Percentiles rank a stretch among this genome's conserved stretches.
phyloP scores from a whole-genome alignment of 805 yeast species.

The Dipodascus geniculatus region DNA sequence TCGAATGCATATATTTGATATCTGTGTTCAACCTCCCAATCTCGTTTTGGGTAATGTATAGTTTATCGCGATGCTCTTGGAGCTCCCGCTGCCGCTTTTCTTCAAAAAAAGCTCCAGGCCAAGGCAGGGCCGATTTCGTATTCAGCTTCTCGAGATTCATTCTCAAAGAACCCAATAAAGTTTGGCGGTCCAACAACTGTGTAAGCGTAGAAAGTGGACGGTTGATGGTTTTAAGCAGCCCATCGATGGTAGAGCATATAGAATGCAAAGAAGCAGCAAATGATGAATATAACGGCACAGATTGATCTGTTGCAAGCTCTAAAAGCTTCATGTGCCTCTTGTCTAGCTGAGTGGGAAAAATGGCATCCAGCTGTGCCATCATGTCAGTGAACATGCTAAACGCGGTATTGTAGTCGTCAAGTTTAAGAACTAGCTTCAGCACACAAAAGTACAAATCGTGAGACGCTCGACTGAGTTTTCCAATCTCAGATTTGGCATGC shows the following conservation, averaged over 20 bases:
- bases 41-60: slow-evolving; percentile 20
- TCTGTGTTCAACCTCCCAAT: slow-evolving; percentile 21
- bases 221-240: slow-evolving; percentile 18
- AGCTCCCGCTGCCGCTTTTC: slow-evolving; percentile 24
- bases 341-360: not conserved
- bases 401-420: slow-evolving; percentile 13
- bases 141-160: slow-evolving; percentile 15
- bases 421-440: slow-evolving; percentile 11
- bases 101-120: slow-evolving; percentile 25
- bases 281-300: not conserved
- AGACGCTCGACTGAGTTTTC: slow-evolving; percentile 5
- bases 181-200: slow-evolving; percentile 18
- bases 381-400: slow-evolving; percentile 6
- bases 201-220: slow-evolving; percentile 20
- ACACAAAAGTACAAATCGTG: slow-evolving; percentile 7
- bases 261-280: slow-evolving; percentile 1
- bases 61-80: slow-evolving; percentile 19
- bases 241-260: slow-evolving; percentile 7
- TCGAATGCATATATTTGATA: slow-evolving; percentile 24
- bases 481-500: slow-evolving; percentile 16
- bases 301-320: not conserved
- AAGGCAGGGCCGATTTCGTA: slow-evolving; percentile 13
- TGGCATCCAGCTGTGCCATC: not conserved
- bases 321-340: not conserved
- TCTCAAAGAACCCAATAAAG: slow-evolving; percentile 14